A percentile compares a stretch with the other conserved stretches of the same genome.
These are phyloP conservation scores for Fusarium robinianum DNA, from an alignment of 2,329 filamentous ascomycete genomes.

Conservation along the genomic window DNA sequence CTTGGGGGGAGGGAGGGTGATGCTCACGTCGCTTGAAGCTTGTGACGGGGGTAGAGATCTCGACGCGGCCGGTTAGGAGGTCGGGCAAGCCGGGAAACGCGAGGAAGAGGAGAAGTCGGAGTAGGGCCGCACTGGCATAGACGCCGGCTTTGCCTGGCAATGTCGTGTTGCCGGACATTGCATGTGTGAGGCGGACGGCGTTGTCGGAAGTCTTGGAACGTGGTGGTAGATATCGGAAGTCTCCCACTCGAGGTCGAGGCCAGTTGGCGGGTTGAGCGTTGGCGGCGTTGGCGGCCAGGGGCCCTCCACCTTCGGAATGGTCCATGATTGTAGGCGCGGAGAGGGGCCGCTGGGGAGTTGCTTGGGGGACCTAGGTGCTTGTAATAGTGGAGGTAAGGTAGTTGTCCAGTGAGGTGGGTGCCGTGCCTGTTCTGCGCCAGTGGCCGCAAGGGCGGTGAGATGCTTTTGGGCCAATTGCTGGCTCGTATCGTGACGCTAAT, in stretches of 20 bases:
- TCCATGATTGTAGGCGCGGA: constrained; percentile 11
- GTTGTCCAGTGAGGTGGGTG: too few relatives aligned
- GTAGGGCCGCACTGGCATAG: constrained; percentile 73
- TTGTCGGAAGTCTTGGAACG: constrained; percentile 34
- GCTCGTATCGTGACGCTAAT: constrained; percentile 9
- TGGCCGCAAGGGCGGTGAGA: constrained; percentile 34
- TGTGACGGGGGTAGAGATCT: constrained; percentile 94
- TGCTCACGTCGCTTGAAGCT: constrained; percentile 93
- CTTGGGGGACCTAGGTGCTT: too few relatives aligned
- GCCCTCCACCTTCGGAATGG: constrained; percentile 17
- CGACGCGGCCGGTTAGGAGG: constrained; percentile 85
- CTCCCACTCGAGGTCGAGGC: too few relatives aligned
- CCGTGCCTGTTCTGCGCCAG: neutral
- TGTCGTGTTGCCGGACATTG: constrained; percentile 46
- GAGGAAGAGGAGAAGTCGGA: constrained; percentile 79
- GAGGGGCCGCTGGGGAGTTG: constrained; percentile 27
- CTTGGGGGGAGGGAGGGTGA: neutral
- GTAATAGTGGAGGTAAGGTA: too few relatives aligned
- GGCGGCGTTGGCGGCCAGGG: constrained; percentile 13
- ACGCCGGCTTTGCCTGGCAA: constrained; percentile 56
- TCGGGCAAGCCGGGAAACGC: constrained; percentile 83
- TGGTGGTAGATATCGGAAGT: constrained; percentile 11
- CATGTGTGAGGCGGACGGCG: constrained; percentile 33
- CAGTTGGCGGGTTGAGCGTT: constrained; percentile 39
- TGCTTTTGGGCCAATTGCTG: constrained; percentile 6